Evolutionary conservation across 2,329 filamentous ascomycete species (phyloP).

Genomic region (Colletotrichum spaethianum): DNA sequence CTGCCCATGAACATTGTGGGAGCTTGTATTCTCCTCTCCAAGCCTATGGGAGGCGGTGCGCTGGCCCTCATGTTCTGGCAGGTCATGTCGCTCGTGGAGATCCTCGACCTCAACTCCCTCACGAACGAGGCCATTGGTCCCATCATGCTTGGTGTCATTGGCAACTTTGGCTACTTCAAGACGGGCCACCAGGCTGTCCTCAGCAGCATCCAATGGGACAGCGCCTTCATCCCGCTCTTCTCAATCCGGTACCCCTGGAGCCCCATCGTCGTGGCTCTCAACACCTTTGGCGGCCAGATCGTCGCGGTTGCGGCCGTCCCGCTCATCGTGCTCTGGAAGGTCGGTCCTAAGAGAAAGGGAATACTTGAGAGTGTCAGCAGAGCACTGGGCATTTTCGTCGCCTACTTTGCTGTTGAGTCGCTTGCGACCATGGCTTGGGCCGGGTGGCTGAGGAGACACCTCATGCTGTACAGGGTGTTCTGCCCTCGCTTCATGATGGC

Average conservation of each 20-base stretch:
- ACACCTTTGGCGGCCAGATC: conserved; percentile 92
- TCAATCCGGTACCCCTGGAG: conserved; percentile 91
- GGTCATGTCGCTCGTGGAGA: conserved; percentile 82
- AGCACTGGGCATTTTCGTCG: conserved; percentile 80
- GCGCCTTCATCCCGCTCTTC: conserved; percentile 89
- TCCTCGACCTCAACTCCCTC: conserved; percentile 72
- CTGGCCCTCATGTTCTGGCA: conserved; percentile 90
- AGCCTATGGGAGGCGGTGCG: conserved; percentile 93
- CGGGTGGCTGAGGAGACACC: conserved; percentile 86
- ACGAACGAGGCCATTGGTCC: conserved; percentile 84
- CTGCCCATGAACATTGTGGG: conserved; percentile 84
- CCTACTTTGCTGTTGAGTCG: conserved; percentile 87
- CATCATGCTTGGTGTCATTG: conserved; percentile 86
- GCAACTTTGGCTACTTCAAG: conserved; percentile 96
- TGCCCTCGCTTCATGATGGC: conserved; percentile 91
- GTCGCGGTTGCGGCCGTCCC: conserved; percentile 85
- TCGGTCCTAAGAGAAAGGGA: conserved; percentile 79
- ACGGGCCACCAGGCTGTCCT: conserved; percentile 95
- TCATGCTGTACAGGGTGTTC: conserved; percentile 98
- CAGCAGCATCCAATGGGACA: conserved; percentile 94
- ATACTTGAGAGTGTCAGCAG: conserved; percentile 80
- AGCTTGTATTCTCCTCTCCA: conserved; percentile 85
- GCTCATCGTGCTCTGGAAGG: conserved; percentile 90
- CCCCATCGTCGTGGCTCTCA: conserved; percentile 84
- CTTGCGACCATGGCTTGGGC: conserved; percentile 93